Conservation (phyloP, 116 monocot genomes). For the Phalaenopsis hybrid region DNA sequence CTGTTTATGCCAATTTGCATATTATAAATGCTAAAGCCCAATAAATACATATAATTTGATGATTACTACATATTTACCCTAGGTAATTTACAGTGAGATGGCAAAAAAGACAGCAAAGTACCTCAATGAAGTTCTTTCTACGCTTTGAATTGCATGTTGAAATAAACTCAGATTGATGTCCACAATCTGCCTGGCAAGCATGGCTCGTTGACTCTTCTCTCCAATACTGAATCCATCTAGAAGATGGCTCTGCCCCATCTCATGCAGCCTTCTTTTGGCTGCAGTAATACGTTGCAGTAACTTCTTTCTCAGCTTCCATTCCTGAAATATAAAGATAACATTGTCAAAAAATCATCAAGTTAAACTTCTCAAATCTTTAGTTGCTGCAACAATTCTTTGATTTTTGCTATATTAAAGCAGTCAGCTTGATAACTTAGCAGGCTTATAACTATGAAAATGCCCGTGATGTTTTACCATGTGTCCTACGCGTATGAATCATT, state of each 20-base stretch:
- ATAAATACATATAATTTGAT: not conserved
- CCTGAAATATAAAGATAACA: slow-evolving; percentile 31
- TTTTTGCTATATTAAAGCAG: not conserved
- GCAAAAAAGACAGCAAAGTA: slow-evolving; percentile 2
- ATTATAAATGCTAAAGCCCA: not conserved
- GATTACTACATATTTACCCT: not conserved
- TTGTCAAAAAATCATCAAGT: not conserved
- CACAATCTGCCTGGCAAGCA: slow-evolving; percentile 57
- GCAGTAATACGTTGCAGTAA: slow-evolving; percentile 40
- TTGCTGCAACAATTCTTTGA: no score
- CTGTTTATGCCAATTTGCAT: not conserved
- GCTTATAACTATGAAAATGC: not conserved
- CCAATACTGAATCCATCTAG: slow-evolving; percentile 59
- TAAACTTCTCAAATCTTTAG: no score
- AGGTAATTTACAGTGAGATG: not conserved
- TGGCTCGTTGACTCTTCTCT: slow-evolving; percentile 43
- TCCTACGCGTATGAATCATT: no score
- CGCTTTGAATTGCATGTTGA: slow-evolving; percentile 52
- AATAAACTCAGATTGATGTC: slow-evolving; percentile 59
- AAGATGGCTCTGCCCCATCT: slow-evolving; percentile 72
- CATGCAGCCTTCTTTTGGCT: slow-evolving; percentile 67
- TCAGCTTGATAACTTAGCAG: not conserved
- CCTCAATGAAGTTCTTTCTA: slow-evolving; percentile 33
- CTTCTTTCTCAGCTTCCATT: slow-evolving; percentile 86
- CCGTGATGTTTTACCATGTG: no score